These are phyloP conservation scores for Penicillium herquei DNA, from an alignment of 495 filamentous ascomycete genomes.

Conservation along the genomic window DNA sequence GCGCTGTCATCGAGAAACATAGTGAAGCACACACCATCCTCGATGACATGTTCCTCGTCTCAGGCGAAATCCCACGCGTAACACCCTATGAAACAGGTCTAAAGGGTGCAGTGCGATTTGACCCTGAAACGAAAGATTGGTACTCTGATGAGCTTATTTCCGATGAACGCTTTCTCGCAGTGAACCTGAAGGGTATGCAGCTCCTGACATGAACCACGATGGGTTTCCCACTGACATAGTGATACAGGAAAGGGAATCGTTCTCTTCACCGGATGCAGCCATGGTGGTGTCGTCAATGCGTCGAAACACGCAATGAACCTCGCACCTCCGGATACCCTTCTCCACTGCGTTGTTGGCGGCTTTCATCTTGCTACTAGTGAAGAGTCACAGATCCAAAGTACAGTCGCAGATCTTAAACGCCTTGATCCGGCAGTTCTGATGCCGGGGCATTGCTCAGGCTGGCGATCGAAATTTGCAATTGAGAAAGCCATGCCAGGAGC, in stretches of 20 bases:
- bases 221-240: not conserved
- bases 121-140: slow-evolving; percentile 47
- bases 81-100: slow-evolving; percentile 56
- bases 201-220: slow-evolving; percentile 7
- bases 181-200: slow-evolving; percentile 52
- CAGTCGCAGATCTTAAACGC: slow-evolving; percentile 50
- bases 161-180: slow-evolving; percentile 60
- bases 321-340: slow-evolving; percentile 33
- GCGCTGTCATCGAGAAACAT: slow-evolving; percentile 44
- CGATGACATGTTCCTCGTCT: slow-evolving; percentile 55
- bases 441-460: slow-evolving; percentile 61
- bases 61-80: slow-evolving; percentile 55
- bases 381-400: slow-evolving; percentile 41
- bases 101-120: slow-evolving; percentile 46
- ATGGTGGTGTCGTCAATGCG: slow-evolving; percentile 60
- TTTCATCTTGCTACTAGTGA: slow-evolving; percentile 57
- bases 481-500: slow-evolving; percentile 55
- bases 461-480: slow-evolving; percentile 60
- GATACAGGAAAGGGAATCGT: slow-evolving; percentile 53
- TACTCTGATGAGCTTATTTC: slow-evolving; percentile 52
- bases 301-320: slow-evolving; percentile 48
- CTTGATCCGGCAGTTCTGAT: slow-evolving; percentile 54
- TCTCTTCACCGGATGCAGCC: slow-evolving; percentile 62
- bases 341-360: slow-evolving; percentile 60
- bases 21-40: slow-evolving; percentile 50